Base-by-base conservation (phyloP, 768 basidiomycete genomes). In the Ramaria rubella region DNA sequence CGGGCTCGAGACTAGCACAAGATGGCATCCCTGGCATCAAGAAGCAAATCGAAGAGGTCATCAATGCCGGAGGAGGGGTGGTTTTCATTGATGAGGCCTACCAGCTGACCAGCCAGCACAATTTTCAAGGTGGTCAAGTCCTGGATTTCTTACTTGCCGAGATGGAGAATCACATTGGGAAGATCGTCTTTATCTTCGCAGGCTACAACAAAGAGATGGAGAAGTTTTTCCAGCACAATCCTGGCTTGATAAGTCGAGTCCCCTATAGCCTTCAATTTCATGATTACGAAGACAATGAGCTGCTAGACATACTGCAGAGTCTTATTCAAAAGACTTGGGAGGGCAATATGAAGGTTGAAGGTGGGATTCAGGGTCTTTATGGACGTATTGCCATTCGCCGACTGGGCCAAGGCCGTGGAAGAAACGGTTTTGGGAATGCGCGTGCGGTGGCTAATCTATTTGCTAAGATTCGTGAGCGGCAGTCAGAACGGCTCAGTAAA, bases 81-180 rank as follows among this genome's bases (percentile, higher is more conserved):
- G 75, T 87, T 34, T 87, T 87, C 64, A 71, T 87, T 27, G 86
- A 87, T 61, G 86, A 87, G 62, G 83, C 86, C 1, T 87, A 87
- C 58, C 86, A 85, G 56, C 75, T 87, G 1, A 76, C 78, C 0
- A 73, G 67, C 46, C 69, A 73, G 29, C 68, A 79, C 60, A 81
- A 77, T 60, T 63, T 62, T 14, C 68, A 73, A 36, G 86, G 86
- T 14, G 61, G 69, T 11, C 77, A 82, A 58, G 83, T 87, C 3
- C 74, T 87, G 4, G 85, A 87, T 59, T 86, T 80, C 62, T 73
- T 87, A 0, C 74, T 87, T 1, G 83, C 86, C 0, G 85, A 87
- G 65, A 87, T 87, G 82, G 85, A 87, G 62, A 86, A 87, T 63
- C 74, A 77, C 31, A 73, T 81, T 3, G 86, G 83, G 5, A 79